These are phyloP conservation scores for Hygrophorus pudorinus DNA, from an alignment of 768 basidiomycete genomes.

Conservation along the genomic window DNA sequence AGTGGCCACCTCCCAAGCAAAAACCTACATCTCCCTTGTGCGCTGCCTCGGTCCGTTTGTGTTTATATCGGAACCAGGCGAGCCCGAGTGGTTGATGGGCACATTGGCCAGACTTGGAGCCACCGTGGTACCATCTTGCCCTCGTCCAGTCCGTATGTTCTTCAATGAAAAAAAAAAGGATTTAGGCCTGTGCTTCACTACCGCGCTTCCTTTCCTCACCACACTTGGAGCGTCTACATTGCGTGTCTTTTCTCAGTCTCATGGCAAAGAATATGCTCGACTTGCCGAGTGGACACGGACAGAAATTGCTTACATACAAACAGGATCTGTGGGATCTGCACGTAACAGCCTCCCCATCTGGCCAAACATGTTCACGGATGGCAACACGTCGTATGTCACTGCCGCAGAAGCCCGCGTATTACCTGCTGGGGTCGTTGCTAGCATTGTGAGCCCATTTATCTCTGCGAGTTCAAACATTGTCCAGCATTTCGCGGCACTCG, in stretches of 20 bases:
- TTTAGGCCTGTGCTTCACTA: too few species aligned
- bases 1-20: conserved; percentile 15
- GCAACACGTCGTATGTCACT: conserved; percentile 1
- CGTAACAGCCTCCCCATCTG: conserved; percentile 25
- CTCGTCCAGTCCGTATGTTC: too few species aligned
- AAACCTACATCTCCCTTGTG: conserved; percentile 10
- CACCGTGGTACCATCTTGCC: too few species aligned
- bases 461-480: too few species aligned
- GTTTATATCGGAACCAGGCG: not conserved
- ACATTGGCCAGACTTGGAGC: too few species aligned
- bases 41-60: conserved; percentile 12
- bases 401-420: conserved; percentile 13
- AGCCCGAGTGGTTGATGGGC: too few species aligned
- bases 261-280: conserved; percentile 6
- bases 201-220: conserved; percentile 4
- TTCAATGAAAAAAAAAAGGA: too few species aligned
- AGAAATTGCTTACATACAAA: conserved; percentile 7
- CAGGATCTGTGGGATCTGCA: conserved; percentile 13
- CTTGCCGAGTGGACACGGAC: conserved; percentile 25
- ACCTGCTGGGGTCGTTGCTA: conserved; percentile 9
- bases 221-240: conserved; percentile 5
- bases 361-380: conserved; percentile 11
- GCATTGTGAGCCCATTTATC: not conserved
- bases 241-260: conserved; percentile 13
- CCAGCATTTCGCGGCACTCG: too few species aligned